Conservation (phyloP, 352 stramenopile species). For the Globisporangium middletonii region DNA sequence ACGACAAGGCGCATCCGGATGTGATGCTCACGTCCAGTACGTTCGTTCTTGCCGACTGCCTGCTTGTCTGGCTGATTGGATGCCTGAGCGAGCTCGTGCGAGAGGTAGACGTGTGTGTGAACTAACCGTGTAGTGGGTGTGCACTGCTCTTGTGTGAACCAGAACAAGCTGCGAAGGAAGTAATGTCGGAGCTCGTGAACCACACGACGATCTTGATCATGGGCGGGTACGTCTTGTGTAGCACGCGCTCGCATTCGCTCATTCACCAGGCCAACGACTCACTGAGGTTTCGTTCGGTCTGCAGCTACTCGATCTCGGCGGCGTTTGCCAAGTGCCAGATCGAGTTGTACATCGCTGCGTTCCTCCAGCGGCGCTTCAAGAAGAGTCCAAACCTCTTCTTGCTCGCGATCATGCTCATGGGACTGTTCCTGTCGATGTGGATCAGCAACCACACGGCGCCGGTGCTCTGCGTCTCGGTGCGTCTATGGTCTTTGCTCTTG, state of each 20-base stretch:
- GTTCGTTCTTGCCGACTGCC: slow-evolving; percentile 1
- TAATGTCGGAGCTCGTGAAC: slow-evolving; percentile 88
- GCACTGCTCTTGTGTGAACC: slow-evolving; percentile 4
- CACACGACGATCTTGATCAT: slow-evolving; percentile 93
- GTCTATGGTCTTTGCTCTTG: neutral
- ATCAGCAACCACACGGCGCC: slow-evolving; percentile 92
- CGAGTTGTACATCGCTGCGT: slow-evolving; percentile 86
- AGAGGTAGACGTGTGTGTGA: neutral
- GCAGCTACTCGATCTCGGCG: slow-evolving; percentile 82
- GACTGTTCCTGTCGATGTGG: slow-evolving; percentile 90
- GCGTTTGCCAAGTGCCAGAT: slow-evolving; percentile 91
- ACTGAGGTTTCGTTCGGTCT: neutral
- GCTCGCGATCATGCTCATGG: slow-evolving; percentile 92
- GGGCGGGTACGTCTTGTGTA: slow-evolving; percentile 46
- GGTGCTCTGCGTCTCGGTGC: slow-evolving; percentile 88
- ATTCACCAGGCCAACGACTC: neutral
- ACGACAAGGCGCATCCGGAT: slow-evolving; percentile 73
- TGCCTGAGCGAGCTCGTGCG: no score
- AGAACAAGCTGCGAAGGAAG: slow-evolving; percentile 83
- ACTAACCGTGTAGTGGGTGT: neutral
- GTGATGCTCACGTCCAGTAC: slow-evolving; percentile 68
- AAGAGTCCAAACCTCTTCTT: slow-evolving; percentile 87
- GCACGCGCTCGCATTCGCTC: slow-evolving; percentile 8
- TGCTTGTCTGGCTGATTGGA: no score
- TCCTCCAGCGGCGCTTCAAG: slow-evolving; percentile 87